Evolutionary conservation across 768 basidiomycete genomes (phyloP).

Genomic region (Termitomyces titanicus): DNA sequence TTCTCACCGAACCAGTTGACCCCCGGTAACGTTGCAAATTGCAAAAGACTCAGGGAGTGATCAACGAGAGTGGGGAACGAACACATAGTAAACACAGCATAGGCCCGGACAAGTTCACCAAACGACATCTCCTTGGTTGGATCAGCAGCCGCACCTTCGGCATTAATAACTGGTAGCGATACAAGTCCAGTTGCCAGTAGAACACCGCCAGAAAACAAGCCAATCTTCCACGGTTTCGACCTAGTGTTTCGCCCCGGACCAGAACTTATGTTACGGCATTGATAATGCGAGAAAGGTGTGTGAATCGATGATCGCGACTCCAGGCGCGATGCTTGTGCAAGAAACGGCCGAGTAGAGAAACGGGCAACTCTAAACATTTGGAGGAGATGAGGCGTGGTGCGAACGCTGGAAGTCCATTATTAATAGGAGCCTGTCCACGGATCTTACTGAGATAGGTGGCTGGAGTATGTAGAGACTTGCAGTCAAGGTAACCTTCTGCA

Average conservation of each 20-base stretch:
- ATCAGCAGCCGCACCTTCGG: constrained; percentile 10
- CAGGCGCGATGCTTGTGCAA: background rate
- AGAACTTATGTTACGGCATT: constrained; percentile 10
- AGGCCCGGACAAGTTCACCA: constrained; percentile 57
- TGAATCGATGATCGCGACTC: background rate
- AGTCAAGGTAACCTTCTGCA: too few species aligned
- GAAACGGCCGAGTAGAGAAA: background rate
- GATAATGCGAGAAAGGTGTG: constrained; percentile 1
- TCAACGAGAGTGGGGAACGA: constrained; percentile 78
- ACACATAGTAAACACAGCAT: constrained; percentile 79
- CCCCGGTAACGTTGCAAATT: constrained; percentile 51
- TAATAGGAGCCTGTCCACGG: constrained; percentile 2
- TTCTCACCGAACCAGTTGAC: constrained; percentile 62
- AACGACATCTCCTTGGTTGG: constrained; percentile 23
- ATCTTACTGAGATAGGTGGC: constrained; percentile 1
- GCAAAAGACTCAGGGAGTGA: constrained; percentile 62
- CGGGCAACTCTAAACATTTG: constrained; percentile 9
- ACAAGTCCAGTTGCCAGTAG: constrained; percentile 14
- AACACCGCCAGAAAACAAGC: constrained; percentile 9
- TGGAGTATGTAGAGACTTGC: background rate
- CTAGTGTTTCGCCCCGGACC: background rate
- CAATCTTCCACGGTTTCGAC: constrained; percentile 1
- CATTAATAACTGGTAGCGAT: constrained; percentile 12
- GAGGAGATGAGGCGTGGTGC: background rate
- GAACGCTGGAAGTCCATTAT: background rate